A percentile compares a stretch with the other conserved stretches of the same genome.
phyloP scores from a whole-genome alignment of 1,284 basidiomycete species.

The Ganoderma resinaceum region DNA sequence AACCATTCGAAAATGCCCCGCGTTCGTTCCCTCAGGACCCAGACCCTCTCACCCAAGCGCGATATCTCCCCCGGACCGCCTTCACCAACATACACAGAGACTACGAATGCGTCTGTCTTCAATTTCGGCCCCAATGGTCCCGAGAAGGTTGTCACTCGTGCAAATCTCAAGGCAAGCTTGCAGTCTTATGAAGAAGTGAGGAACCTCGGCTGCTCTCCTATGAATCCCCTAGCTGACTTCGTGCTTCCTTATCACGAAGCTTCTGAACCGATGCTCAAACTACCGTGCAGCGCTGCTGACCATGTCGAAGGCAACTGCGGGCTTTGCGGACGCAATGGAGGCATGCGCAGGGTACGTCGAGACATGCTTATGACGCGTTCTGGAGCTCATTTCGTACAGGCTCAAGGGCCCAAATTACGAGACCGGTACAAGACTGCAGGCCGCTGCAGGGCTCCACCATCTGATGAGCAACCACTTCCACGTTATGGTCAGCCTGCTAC shows the following conservation, averaged over 20 bases:
- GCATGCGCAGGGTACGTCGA: slow-evolving; percentile 76
- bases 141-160: slow-evolving; percentile 82
- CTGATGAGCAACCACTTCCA: slow-evolving; percentile 94
- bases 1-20: slow-evolving; percentile 54
- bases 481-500: slow-evolving; percentile 66
- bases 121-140: slow-evolving; percentile 76
- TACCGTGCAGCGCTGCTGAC: slow-evolving; percentile 87
- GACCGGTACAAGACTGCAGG: slow-evolving; percentile 78
- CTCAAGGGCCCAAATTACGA: slow-evolving; percentile 85
- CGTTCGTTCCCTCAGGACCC: slow-evolving; percentile 64
- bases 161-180: slow-evolving; percentile 79
- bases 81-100: slow-evolving; percentile 85
- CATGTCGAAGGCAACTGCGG: slow-evolving; percentile 87
- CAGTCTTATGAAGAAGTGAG: slow-evolving; percentile 83
- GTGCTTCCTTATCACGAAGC: slow-evolving; percentile 48
- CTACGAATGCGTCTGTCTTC: slow-evolving; percentile 77
- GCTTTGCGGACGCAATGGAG: slow-evolving; percentile 88
- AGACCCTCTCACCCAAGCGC: slow-evolving; percentile 56
- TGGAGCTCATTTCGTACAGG: slow-evolving; percentile 44
- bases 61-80: slow-evolving; percentile 65
- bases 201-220: slow-evolving; percentile 14
- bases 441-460: slow-evolving; percentile 90
- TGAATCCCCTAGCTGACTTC: slow-evolving; percentile 14
- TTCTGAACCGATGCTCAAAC: slow-evolving; percentile 80
- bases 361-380: not conserved